These are phyloP conservation scores for Nemania diffusa DNA, from an alignment of 2,329 filamentous ascomycete species.

Conservation along the genomic window DNA sequence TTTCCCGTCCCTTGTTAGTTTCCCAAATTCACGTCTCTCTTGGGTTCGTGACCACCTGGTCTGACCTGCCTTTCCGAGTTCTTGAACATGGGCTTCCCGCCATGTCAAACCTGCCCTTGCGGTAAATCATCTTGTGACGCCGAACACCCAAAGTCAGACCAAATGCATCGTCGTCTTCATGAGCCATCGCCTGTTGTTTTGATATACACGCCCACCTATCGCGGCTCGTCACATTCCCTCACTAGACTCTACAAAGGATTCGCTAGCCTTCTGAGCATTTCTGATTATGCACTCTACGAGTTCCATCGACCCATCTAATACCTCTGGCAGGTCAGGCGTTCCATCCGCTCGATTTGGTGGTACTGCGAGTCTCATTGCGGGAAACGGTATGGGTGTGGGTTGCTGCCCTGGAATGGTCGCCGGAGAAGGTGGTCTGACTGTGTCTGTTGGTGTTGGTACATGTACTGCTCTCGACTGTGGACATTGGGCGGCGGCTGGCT, in stretches of 20 bases:
- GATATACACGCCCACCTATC: neutral
- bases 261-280: slow-evolving; percentile 49
- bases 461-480: slow-evolving; percentile 10
- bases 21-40: neutral
- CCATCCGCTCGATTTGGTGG: slow-evolving; percentile 14
- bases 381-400: neutral
- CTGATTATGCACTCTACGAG: slow-evolving; percentile 50
- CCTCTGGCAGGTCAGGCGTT: slow-evolving; percentile 46
- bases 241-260: slow-evolving; percentile 23
- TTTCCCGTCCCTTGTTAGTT: neutral
- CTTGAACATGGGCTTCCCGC: slow-evolving; percentile 13
- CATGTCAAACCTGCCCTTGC: slow-evolving; percentile 7
- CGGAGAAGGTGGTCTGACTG: slow-evolving; percentile 1
- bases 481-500: slow-evolving; percentile 15
- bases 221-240: neutral
- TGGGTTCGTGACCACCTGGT: neutral
- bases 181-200: slow-evolving; percentile 17
- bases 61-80: neutral
- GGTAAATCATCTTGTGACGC: slow-evolving; percentile 1
- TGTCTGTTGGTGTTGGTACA: slow-evolving; percentile 18
- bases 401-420: slow-evolving; percentile 7
- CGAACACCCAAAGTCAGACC: slow-evolving; percentile 23
- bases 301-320: slow-evolving; percentile 49
- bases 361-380: neutral
- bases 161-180: slow-evolving; percentile 26